Percentiles rank a stretch among this genome's conserved stretches.
Evolutionary conservation across 176 grass and related monocot species (phyloP).

Genomic region (Eragrostis nindensis): DNA sequence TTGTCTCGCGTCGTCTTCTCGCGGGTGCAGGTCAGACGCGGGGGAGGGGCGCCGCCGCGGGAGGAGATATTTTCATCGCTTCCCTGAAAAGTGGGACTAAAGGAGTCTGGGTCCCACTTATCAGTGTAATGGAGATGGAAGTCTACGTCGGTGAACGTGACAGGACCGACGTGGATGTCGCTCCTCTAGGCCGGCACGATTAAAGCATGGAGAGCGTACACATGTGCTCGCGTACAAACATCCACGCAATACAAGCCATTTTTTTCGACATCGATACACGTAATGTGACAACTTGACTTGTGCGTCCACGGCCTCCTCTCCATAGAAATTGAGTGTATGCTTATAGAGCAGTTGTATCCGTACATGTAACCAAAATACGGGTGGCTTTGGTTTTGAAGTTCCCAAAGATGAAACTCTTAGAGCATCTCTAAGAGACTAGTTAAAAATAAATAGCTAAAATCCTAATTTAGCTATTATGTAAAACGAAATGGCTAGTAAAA

Average conservation of each 20-base stretch:
- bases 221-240: neutral
- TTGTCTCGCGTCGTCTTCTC: neutral
- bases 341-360: no score
- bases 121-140: rapidly evolving
- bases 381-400: no score
- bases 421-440: no score
- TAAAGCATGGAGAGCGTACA: neutral
- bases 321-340: no score
- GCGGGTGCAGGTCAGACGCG: conserved; percentile 26
- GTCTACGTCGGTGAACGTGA: neutral
- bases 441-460: no score
- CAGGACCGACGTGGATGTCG: conserved; percentile 5
- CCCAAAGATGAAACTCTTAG: no score
- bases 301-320: neutral
- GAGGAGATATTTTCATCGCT: neutral
- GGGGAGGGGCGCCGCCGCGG: conserved; percentile 27
- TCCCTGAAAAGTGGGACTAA: neutral
- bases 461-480: no score
- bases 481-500: no score
- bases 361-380: neutral
- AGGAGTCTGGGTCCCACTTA: rapidly evolving
- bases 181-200: neutral
- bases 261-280: no score
- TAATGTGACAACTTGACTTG: neutral
- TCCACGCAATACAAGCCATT: no score